Evolutionary conservation across 352 stramenopile genomes (phyloP), one percentile per base, ranked within the genome.

Genomic region (Phytophthora vignae): DNA sequence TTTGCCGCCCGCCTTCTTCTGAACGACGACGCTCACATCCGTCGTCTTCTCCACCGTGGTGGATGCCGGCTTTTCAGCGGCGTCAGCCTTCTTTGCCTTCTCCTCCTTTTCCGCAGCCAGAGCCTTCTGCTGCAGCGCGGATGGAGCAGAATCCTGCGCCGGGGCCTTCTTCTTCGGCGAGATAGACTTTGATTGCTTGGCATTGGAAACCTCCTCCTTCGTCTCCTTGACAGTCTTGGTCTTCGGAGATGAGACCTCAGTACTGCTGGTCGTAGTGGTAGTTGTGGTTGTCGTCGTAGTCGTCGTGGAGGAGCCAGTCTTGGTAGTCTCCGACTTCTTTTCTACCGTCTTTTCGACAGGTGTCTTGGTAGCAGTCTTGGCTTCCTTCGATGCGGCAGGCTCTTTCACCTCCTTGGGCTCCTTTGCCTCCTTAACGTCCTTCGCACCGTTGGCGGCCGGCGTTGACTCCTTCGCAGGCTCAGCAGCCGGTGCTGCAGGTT

Each of bases 1-100:
- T 65, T 91, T 93, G 53, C 69, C 83, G 55, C 52, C 70, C 14
- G 56, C 74, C 36, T 77, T 83, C 42, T 76, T 68, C 53, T 77
- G 61, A 22, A 81, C 58, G 19, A 77, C 60, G 12, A 83, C 60
- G 38, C 64, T 80, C 38, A 85, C 74, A 17, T 81, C 65, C 36
- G 78, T 83, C 1, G 71, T 69, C 64, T 77, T 77, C 40, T 79
- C 68, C 11, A 75, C 25, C 40, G 56, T 46, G 44, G 49, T 71
- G 4, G 36, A 2, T 46, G 54, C 15, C n/a, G 63, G 4, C 11
- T 60, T 77, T 19, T 74, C 60, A 12, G 27, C 29, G 46, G 19
- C 42, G 29, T 62, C 64, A 64, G 33, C 5, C 36, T 70, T 67
- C 36, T 70, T 67, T 10, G 42, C 63, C 50, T 70, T 55, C 42